These are phyloP conservation scores for Penicillium longicatenatum DNA, from an alignment of 495 filamentous ascomycete genomes.

Conservation along the genomic window DNA sequence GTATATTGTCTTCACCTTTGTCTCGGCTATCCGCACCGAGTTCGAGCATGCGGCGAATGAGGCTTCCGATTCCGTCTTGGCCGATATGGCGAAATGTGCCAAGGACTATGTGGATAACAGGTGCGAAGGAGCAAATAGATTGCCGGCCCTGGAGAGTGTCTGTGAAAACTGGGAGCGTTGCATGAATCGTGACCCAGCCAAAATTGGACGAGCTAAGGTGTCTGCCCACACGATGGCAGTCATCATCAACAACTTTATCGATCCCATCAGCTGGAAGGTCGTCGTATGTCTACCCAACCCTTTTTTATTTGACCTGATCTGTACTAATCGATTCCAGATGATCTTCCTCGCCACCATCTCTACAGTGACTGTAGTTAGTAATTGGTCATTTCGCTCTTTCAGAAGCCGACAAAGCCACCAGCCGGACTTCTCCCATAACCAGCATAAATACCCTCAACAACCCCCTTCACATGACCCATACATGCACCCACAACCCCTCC, in stretches of 20 bases:
- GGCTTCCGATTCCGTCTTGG: constrained; percentile 62
- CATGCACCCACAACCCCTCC: constrained; percentile 25
- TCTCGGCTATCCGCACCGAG: constrained; percentile 71
- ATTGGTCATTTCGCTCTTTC: constrained; percentile 51
- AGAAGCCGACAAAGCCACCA: constrained; percentile 37
- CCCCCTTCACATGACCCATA: constrained; percentile 27
- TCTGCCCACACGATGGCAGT: constrained; percentile 78
- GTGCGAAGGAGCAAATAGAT: constrained; percentile 61
- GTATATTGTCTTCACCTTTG: constrained; percentile 70
- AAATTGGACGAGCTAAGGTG: constrained; percentile 66
- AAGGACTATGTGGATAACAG: constrained; percentile 70
- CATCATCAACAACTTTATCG: constrained; percentile 73
- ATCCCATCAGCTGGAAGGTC: constrained; percentile 72
- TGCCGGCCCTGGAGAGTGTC: constrained; percentile 70
- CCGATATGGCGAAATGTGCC: constrained; percentile 71
- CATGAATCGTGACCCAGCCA: constrained; percentile 74
- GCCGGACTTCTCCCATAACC: constrained; percentile 32
- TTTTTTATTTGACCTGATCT: neutral
- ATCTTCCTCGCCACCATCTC: constrained; percentile 48
- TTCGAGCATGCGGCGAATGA: constrained; percentile 69
- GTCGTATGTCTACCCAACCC: constrained; percentile 50
- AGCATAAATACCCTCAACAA: constrained; percentile 21
- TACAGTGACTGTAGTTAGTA: constrained; percentile 46
- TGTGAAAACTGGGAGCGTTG: constrained; percentile 84
- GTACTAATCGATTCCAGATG: constrained; percentile 29